These are phyloP conservation scores for Arthrinium puccinioides DNA, from an alignment of 2,329 filamentous ascomycete genomes.

Conservation along the genomic window DNA sequence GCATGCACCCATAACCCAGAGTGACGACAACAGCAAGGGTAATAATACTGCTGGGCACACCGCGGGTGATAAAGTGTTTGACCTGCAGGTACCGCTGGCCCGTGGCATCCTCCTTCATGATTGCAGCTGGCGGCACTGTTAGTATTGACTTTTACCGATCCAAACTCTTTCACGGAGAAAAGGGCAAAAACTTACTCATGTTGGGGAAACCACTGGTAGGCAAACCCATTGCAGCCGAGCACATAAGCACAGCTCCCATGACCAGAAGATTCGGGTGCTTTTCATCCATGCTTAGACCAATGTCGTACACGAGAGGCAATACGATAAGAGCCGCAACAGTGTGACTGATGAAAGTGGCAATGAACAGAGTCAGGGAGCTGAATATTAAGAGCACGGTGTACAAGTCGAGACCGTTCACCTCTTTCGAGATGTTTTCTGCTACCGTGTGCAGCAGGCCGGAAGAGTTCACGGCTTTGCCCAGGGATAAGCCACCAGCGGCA, in stretches of 20 bases:
- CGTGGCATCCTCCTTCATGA: conserved; percentile 97
- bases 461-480: conserved; percentile 90
- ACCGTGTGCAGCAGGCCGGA: conserved; percentile 89
- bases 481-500: conserved; percentile 82
- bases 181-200: conserved; percentile 71
- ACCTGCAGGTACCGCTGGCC: conserved; percentile 89
- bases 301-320: conserved; percentile 79
- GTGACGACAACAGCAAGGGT: conserved; percentile 78
- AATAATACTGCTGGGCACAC: conserved; percentile 78
- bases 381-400: conserved; percentile 88
- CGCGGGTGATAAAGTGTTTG: conserved; percentile 90
- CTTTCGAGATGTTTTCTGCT: conserved; percentile 64
- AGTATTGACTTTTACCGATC: conserved; percentile 33
- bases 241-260: conserved; percentile 94
- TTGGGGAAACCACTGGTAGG: conserved; percentile 97
- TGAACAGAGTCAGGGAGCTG: conserved; percentile 73
- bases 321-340: conserved; percentile 95
- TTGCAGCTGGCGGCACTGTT: conserved; percentile 50
- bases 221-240: conserved; percentile 92
- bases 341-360: conserved; percentile 96
- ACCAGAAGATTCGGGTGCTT: conserved; percentile 92
- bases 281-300: conserved; percentile 77
- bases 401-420: conserved; percentile 70
- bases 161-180: background rate
- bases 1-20: conserved; percentile 86